Base-by-base conservation (phyloP, 352 stramenopile genomes). In the Phytophthora chlamydospora region DNA sequence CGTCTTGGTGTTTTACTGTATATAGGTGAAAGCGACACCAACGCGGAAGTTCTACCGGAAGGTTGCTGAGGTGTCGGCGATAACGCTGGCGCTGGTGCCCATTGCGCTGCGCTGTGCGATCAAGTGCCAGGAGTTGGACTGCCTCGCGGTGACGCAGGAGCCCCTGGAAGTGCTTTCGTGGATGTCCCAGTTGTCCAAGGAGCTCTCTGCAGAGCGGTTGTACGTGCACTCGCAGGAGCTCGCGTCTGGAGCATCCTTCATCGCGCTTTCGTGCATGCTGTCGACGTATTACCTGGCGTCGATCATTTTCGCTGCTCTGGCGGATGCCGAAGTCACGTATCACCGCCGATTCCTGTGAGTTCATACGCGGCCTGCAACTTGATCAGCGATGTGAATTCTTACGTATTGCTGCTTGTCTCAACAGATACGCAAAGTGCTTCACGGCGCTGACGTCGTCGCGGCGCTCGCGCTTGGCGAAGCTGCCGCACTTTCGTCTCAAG, bases 401-500 rank as follows among this genome's bases (percentile, higher is more conserved):
- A 68, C 54, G 17, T 21, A 48, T 39, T 14, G 10, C 33, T 47
- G 10, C 31, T 45, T 29, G 2, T 36, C 61, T 63, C 24, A 53
- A 29, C 47, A 89, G 80, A 51, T 94, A 96, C 46, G 87, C 88
- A 42, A 97, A 97, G 61, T 96, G 85, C 50, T 97, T 96, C 62
- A 95, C 85, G 17, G 87, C 87, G 17, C 69, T 97, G 46, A 97
- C 89, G 11, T 96, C 88, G 9, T 90, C 86, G 46, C 79, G 87
- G 29, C 84, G 88, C 32, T 92, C 89, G 14, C 73, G 87, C 38
- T 73, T 91, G 59, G 88, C 89, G 40, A 90, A 94, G 54, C 49
- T 97, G 36, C 89, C 89, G 4, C 85, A 96, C 53, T 97, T 97
- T 50, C 85, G 86, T 40, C 72, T 96, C 16, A 97, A 97, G 68